These are phyloP conservation scores for Peronospora belbahrii DNA, from an alignment of 352 stramenopile genomes.

Conservation along the genomic window DNA sequence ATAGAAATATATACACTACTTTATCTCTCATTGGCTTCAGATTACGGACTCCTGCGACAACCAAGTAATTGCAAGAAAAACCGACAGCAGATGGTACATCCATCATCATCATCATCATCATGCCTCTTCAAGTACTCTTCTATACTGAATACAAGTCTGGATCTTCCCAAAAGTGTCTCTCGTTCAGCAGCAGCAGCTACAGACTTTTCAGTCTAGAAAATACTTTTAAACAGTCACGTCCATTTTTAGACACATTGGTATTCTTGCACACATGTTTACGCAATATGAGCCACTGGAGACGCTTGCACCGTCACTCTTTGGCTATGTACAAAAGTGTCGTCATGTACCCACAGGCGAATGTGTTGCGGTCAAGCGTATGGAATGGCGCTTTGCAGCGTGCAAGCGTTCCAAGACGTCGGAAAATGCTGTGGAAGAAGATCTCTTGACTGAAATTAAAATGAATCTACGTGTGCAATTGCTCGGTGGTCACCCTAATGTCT, in stretches of 20 bases:
- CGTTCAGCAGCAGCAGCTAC: no score
- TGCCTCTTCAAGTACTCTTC: conserved; percentile 20
- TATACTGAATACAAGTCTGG: no score
- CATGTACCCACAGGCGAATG: conserved; percentile 40
- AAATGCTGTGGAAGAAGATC: conserved; percentile 53
- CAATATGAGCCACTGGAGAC: conserved; percentile 55
- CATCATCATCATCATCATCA: no score
- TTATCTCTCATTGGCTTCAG: background rate
- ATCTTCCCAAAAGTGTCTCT: conserved; percentile 1
- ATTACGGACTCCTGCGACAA: conserved; percentile 14
- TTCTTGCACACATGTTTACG: conserved; percentile 14
- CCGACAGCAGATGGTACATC: no score
- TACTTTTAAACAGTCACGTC: conserved; percentile 2
- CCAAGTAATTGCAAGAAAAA: conserved; percentile 8
- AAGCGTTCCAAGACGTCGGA: conserved; percentile 44
- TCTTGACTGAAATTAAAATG: conserved; percentile 57
- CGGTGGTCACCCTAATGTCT: conserved; percentile 61
- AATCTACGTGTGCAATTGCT: conserved; percentile 53
- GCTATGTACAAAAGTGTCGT: conserved; percentile 55
- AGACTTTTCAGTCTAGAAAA: conserved; percentile 15
- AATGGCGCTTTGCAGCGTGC: conserved; percentile 42
- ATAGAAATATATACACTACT: no score
- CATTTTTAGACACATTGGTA: no score
- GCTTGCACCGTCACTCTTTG: conserved; percentile 66
- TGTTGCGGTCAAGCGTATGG: conserved; percentile 78